These are phyloP conservation scores for Synchytrium microbalum DNA, from an alignment of 371 early-diverging fungal genomes.

Conservation along the genomic window DNA sequence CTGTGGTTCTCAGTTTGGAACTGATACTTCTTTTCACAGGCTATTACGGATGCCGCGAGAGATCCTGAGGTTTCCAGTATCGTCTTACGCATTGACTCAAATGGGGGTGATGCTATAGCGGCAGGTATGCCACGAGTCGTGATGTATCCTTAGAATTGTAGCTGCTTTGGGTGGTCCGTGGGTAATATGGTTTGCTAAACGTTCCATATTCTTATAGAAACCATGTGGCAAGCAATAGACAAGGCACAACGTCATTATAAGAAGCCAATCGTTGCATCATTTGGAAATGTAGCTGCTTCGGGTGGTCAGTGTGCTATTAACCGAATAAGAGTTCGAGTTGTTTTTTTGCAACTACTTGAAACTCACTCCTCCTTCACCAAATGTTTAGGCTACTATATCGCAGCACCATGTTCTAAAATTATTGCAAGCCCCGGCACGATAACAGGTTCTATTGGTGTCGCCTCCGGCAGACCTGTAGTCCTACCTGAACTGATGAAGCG, in stretches of 20 bases:
- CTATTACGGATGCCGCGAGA: slow-evolving; percentile 42
- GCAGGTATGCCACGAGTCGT: too few relatives aligned
- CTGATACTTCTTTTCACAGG: too few relatives aligned
- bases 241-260: too few relatives aligned
- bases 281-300: slow-evolving; percentile 48
- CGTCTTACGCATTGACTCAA: slow-evolving; percentile 47
- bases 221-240: too few relatives aligned
- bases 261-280: slow-evolving; percentile 54
- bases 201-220: too few relatives aligned
- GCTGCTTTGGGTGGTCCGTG: too few relatives aligned
- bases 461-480: slow-evolving; percentile 38
- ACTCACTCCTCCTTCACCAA: too few relatives aligned
- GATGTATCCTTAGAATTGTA: too few relatives aligned
- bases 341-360: slow-evolving; percentile 3
- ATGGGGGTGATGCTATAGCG: too few relatives aligned
- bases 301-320: slow-evolving; percentile 23
- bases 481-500: slow-evolving; percentile 40
- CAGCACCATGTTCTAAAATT: slow-evolving; percentile 41
- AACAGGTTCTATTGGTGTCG: slow-evolving; percentile 61
- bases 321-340: too few relatives aligned
- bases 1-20: too few relatives aligned
- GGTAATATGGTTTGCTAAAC: too few relatives aligned
- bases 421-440: slow-evolving; percentile 50
- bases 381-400: slow-evolving; percentile 40
- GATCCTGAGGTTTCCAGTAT: slow-evolving; percentile 42